Evolutionary conservation across 352 stramenopile species (phyloP), one percentile per base, ranked within the genome.

Genomic region (Pythium utonaiense): DNA sequence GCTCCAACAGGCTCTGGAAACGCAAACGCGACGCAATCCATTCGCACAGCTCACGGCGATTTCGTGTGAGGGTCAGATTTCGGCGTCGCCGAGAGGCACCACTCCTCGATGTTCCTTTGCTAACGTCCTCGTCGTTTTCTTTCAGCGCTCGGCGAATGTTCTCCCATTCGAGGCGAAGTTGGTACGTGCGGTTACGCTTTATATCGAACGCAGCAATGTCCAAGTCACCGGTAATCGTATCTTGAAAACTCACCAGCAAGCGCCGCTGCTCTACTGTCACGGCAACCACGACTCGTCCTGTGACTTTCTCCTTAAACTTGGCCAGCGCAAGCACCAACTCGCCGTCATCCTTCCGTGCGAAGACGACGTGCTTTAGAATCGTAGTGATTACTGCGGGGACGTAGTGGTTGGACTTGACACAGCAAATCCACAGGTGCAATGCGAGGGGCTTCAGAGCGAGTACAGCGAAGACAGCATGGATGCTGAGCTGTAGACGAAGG

Each of bases 341-440:
- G 16, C 50, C 48, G 7, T 31, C 28, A 30, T 21, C 45, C 6
- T 48, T 25, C 16, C 45, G 45, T 21, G 53, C 17, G 22, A 62
- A 55, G 51, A 28, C 1, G 12, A 69, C 25, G 19, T 57, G 60
- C 5, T 79, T 78, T 4, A 88, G 33, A 5, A 91, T 47, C 51
- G 75, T 53, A 30, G 67, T 54, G 19, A 91, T 70, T 4, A 88
- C n/a, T 1, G 64, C 25, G n/a, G 76, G 19, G 0, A 55, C 33
- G 51, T 93, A 93, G 1, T 67, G 77, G 55, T 93, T 91, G 0
- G 78, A 83, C 40, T 87, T 89, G 9, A 93, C 77, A 21, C 75
- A 90, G 14, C 56, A 71, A 14, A 91, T 41, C 81, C 80, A 93
- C 3, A 91, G 70, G 5, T 75, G 73, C 30, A 93, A 63, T 34